Evolutionary conservation across 176 grass and related monocot species (phyloP).

Genomic region (Oryza meyeriana): DNA sequence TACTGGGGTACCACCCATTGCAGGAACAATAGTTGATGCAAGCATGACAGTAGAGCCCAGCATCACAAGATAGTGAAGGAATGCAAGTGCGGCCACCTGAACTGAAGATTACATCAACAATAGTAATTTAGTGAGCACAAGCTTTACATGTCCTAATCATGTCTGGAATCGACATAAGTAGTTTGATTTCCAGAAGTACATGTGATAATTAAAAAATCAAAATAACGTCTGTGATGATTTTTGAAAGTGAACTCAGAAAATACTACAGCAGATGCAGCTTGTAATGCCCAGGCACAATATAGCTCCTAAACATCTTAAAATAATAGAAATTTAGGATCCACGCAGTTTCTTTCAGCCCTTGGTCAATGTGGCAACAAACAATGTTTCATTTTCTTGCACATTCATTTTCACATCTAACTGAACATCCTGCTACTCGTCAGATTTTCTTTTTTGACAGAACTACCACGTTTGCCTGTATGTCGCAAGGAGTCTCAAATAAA

Average conservation of each 20-base stretch:
- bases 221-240: background rate
- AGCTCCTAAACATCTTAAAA: no score
- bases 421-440: background rate
- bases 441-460: background rate
- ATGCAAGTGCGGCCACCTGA: slow-evolving; percentile 68
- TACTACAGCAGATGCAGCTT: background rate
- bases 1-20: slow-evolving; percentile 85
- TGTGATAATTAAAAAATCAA: slow-evolving; percentile 1
- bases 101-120: slow-evolving; percentile 53
- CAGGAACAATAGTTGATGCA: slow-evolving; percentile 71
- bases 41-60: slow-evolving; percentile 91
- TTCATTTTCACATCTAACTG: background rate
- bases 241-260: slow-evolving; percentile 3
- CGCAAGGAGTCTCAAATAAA: background rate
- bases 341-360: background rate
- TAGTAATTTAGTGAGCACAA: slow-evolving; percentile 25
- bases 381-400: background rate
- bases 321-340: background rate
- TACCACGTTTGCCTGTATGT: background rate
- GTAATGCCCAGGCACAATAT: no score
- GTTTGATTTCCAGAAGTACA: slow-evolving; percentile 5
- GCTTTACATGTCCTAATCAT: slow-evolving; percentile 6
- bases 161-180: background rate
- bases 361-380: background rate
- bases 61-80: slow-evolving; percentile 96